Evolutionary conservation across 2,329 filamentous ascomycete species (phyloP), one percentile per base, ranked within the genome.

Genomic region (Seiridium cupressi): DNA sequence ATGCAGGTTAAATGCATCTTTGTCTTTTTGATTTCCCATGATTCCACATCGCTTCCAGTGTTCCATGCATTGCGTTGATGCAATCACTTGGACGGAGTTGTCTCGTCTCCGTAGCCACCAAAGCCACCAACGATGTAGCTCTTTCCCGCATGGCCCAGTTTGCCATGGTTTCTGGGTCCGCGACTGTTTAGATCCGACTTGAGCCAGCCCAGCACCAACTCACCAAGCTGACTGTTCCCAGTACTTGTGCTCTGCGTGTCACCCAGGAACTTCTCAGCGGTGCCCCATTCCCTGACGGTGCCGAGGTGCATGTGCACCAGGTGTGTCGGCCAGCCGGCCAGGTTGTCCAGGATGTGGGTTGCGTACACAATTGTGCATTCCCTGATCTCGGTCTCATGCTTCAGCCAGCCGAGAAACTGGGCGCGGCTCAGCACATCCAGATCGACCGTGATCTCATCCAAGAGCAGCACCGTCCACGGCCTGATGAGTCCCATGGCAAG

Each of bases 361-460:
- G 95, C 95, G 73, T 99, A 99, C 36, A 99, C 93, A 68, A 99
- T 91, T 4, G 95, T 97, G 72, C 93, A 97, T 44, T 87, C 82
- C 57, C 94, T 82, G 6, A 72, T 80, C 77, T 94, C 90, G 0
- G 94, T 97, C 85, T 99, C 95, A 61, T 82, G 81, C 76, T 93
- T 93, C 70, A 99, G 77, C 80, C 94, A 99, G 48, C 78, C 82
- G 38, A 99, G 81, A 74, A 99, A 99, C 72, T 93, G 89, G 68
- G 88, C 88, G 13, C 95, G 85, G 59, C 87, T 91, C 62, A 97
- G 83, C 60, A 99, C 84, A 75, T 99, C 95, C 62, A 99, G 80
- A 74, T 99, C 95, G 7, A 99, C 95, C 1, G 95, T 99, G 74
- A 98, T 97, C 75, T 98, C 94, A 72, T 99, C 95, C 46, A 99